Conservation (phyloP, 2,329 filamentous ascomycete genomes). For the Blumeria graminis region DNA sequence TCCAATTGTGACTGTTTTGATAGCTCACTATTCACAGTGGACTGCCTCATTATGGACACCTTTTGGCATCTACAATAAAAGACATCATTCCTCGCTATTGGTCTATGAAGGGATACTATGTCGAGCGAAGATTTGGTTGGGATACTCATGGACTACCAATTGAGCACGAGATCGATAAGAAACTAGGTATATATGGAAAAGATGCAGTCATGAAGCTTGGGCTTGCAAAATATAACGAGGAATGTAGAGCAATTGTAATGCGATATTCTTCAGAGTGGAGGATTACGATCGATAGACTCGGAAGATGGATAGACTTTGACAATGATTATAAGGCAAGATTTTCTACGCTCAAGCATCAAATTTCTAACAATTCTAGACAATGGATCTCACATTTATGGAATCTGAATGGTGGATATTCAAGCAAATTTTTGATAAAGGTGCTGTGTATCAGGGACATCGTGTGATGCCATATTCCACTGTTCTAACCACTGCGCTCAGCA, state of each 20-base stretch:
- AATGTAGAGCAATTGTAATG: slow-evolving; percentile 87
- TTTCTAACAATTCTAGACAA: slow-evolving; percentile 31
- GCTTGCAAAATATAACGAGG: slow-evolving; percentile 70
- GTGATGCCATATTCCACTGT: slow-evolving; percentile 93
- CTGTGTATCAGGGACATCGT: slow-evolving; percentile 72
- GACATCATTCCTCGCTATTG: slow-evolving; percentile 92
- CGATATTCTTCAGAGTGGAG: slow-evolving; percentile 72
- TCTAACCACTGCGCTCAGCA: slow-evolving; percentile 69
- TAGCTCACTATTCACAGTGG: slow-evolving; percentile 16
- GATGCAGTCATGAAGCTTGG: slow-evolving; percentile 72
- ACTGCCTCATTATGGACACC: slow-evolving; percentile 40
- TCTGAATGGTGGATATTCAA: slow-evolving; percentile 94
- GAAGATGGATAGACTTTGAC: slow-evolving; percentile 94
- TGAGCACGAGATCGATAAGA: slow-evolving; percentile 95
- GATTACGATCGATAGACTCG: slow-evolving; percentile 63
- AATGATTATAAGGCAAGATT: slow-evolving; percentile 66
- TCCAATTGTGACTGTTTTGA: neutral
- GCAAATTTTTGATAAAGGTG: slow-evolving; percentile 68
- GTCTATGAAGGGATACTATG: slow-evolving; percentile 90
- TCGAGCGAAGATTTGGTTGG: slow-evolving; percentile 85
- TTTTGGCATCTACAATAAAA: slow-evolving; percentile 79
- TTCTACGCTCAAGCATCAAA: neutral
- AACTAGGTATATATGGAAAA: slow-evolving; percentile 66
- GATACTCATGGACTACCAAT: slow-evolving; percentile 87
- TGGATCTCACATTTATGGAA: slow-evolving; percentile 93